Conservation (phyloP, 2,329 filamentous ascomycete species). For the Mollisiaceae sp. region DNA sequence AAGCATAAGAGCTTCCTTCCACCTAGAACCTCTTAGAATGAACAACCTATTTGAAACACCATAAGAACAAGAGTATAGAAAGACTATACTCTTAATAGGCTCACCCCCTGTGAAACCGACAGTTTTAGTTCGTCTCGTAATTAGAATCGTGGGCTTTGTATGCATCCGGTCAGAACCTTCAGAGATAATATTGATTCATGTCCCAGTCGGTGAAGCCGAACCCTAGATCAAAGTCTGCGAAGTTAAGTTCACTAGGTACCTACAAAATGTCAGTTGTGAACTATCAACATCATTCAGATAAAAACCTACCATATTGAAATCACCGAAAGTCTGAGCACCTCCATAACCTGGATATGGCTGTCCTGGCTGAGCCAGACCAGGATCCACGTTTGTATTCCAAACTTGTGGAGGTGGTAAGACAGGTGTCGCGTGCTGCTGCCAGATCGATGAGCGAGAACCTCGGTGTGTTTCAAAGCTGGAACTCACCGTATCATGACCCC, state of each 20-base stretch:
- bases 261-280: background rate
- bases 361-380: background rate
- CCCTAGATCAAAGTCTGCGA: slow-evolving; percentile 26
- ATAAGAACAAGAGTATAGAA: too few species aligned
- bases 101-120: too few species aligned
- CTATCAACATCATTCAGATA: background rate
- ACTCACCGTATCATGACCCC: background rate
- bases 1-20: too few species aligned
- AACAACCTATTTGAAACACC: too few species aligned
- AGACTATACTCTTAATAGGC: too few species aligned
- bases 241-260: slow-evolving; percentile 18
- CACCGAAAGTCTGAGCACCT: background rate
- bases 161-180: background rate
- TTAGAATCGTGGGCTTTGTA: background rate
- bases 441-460: background rate
- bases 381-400: background rate
- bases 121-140: too few species aligned
- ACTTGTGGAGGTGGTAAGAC: background rate
- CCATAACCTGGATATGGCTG: slow-evolving; percentile 8
- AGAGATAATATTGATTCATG: slow-evolving; percentile 26
- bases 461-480: background rate
- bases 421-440: background rate
- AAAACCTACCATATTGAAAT: slow-evolving; percentile 18
- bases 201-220: slow-evolving; percentile 27
- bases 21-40: too few species aligned